Conservation (phyloP, 2,329 filamentous ascomycete species). For the Thermomyces lanuginosus region DNA sequence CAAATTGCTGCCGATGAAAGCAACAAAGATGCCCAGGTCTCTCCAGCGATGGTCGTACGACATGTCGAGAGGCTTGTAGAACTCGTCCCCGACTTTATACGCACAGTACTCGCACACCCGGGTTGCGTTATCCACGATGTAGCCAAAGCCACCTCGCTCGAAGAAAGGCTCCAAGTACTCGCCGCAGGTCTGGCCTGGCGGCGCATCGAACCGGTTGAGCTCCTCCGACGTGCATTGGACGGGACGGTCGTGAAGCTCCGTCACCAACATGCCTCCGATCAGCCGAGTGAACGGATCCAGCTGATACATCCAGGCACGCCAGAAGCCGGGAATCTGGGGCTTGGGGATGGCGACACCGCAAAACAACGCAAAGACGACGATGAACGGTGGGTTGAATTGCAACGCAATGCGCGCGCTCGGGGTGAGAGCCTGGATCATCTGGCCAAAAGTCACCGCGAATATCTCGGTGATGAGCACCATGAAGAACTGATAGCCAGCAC, state of each 20-base stretch:
- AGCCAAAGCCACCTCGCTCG: slow-evolving; percentile 49
- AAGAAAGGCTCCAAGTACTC: slow-evolving; percentile 64
- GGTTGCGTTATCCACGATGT: slow-evolving; percentile 51
- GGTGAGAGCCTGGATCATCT: slow-evolving; percentile 59
- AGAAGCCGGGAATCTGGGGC: slow-evolving; percentile 61
- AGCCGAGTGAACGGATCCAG: slow-evolving; percentile 71
- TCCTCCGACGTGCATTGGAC: slow-evolving; percentile 48
- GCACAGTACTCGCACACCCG: slow-evolving; percentile 65
- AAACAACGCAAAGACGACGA: slow-evolving; percentile 71
- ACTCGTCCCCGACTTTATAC: slow-evolving; percentile 64
- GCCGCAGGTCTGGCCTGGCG: slow-evolving; percentile 50
- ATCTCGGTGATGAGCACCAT: slow-evolving; percentile 70
- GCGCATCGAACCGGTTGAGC: slow-evolving; percentile 52
- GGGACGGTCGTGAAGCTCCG: slow-evolving; percentile 49
- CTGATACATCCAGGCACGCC: slow-evolving; percentile 66
- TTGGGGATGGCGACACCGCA: slow-evolving; percentile 73
- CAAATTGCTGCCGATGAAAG: slow-evolving; percentile 64
- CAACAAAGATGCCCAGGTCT: slow-evolving; percentile 61
- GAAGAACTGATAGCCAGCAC: slow-evolving; percentile 75
- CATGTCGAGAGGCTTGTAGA: slow-evolving; percentile 53
- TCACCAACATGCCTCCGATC: slow-evolving; percentile 64
- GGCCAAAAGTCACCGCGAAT: slow-evolving; percentile 67
- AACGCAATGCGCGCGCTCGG: slow-evolving; percentile 64
- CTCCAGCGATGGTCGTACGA: slow-evolving; percentile 57
- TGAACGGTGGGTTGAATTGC: slow-evolving; percentile 65